Base-by-base conservation (phyloP, 2,329 filamentous ascomycete genomes). In the Curvularia hawaiiensis region DNA sequence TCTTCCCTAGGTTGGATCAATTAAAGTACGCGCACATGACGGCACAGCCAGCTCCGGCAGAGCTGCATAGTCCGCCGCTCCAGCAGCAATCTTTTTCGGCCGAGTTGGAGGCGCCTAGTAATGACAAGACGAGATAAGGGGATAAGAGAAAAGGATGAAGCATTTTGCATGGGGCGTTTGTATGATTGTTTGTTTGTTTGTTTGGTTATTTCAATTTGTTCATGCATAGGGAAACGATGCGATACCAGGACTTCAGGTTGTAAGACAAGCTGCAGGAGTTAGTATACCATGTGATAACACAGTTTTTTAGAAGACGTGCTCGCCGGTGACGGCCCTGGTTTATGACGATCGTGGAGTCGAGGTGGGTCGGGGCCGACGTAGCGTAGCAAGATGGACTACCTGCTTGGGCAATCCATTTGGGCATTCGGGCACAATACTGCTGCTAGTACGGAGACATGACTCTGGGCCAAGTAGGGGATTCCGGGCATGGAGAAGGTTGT, bases 41-140 rank as follows among this genome's bases (percentile, higher is more conserved):
- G 33, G 33, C 50, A 39, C 51, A 57, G 18, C 50, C 53, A n/a
- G 48, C 30, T 10, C 46, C 59, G 31, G 62, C 53, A 40, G 71
- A 73, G 41, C 48, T 74, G 54, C 65, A 64, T 24, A 67, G 63
- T 24, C 68, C 70, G 9, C 44, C 59, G 35, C 64, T 63, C 18
- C 62, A 55, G 28, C 62, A 68, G 46, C 60, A 69, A 35, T 52
- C 50, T 16, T 72, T 68, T 43, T 57, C 65, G 11, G 67, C 63
- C 3, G 71, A 73, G 43, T 41, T 74, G 47, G 70, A 71, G 31
- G 71, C 64, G 18, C 55, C 63, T 48, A 30, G 24, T n/a, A 52
- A 48, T 11, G 62, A 64, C 47, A 49, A 60, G 46, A 18, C 26
- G 33, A 31, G 14, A 26, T 26, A n/a, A 16, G 40, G 16, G 20